Evolutionary conservation across 768 basidiomycete species (phyloP), one percentile per base, ranked within the genome.

Genomic region (Botryobasidium botryosum): DNA sequence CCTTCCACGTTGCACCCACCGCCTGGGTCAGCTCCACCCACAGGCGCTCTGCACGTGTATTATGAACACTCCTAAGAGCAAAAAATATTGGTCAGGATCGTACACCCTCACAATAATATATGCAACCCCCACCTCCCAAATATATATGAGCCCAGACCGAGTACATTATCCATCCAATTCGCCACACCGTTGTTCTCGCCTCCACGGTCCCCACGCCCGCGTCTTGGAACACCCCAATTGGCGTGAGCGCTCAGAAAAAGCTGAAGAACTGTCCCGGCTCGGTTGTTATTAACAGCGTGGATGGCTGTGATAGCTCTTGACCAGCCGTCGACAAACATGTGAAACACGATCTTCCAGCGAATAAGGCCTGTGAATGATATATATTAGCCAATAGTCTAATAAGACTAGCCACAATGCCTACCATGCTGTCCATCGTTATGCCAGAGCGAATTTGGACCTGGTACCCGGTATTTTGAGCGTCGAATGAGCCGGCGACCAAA

Each of bases 11-110:
- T 4, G 59, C 46, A 2, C 63, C 61, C 49, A 64, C 56, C 0
- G 57, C 59, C 15, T 35, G 15, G 0, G 61, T 66, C 58, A 64
- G 42, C 50, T 67, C 61, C 24, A 53, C 54, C 64, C 66, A 68
- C 33, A 58, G 43, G 8, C 55, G 43, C 44, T 58, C 57, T 36
- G 58, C 58, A 6, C 55, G 51, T 5, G 46, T 45, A 48, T 57
- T 56, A 44, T 57, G 55, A 5, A 56, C 47, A 32, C 52, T 53
- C 32, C 55, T 56, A 33, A 13, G 20, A 20, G 6, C 10, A 44
- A n/a, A n/a, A n/a, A n/a, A n/a, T n/a, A n/a, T 23, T 26, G 28
- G 10, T 12, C 10, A 13, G 40, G 25, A 47, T 26, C 17, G 26
- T 31, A 5, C 2, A 25, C 27, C 5, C 32, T 27, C 26, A 27